Base-by-base conservation (phyloP, 805 yeast species). In the Kurtzmaniella fragi region DNA sequence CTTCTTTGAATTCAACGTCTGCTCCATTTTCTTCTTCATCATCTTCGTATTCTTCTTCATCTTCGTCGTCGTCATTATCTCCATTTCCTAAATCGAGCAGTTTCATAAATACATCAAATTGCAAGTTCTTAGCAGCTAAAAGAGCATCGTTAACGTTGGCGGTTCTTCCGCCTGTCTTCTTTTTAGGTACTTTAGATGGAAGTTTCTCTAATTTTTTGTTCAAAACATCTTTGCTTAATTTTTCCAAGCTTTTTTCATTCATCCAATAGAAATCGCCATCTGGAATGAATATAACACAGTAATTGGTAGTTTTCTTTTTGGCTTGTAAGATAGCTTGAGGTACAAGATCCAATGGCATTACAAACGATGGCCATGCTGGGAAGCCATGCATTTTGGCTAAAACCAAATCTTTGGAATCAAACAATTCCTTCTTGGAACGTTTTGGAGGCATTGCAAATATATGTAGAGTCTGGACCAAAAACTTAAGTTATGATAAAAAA, bases 301-400 rank as follows among this genome's bases (percentile, higher is more conserved):
- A 53, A 25, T 58, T 61, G 14, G 67, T 58, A 37, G 58, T 48
- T 34, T 63, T 61, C 53, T 61, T 61, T 49, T 65, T 59, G 23
- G 55, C 69, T 40, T 54, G 53, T 50, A 59, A 40, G 11, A 68
- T 65, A 17, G 57, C 54, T 2, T 52, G 45, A 1, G 73, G 71
- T 12, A 67, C 59, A 48, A 62, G 50, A 28, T 54, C 56, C 15
- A 48, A 45, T 2, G 76, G 74, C 67, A 62, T 63, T 37, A 73
- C 66, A 35, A 71, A 66, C 11, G 74, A 67, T 6, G 78, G 78
- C 78, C 78, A 73, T 12, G 69, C 64, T 1, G 73, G 71, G 46
- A 57, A 72, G 14, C 70, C 63, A 12, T 62, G 59, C 67, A 70
- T 63, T 42, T 69, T 70, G 35, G 75, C 70, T 40, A 70, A 54